Evolutionary conservation across 495 filamentous ascomycete genomes (phyloP).

Genomic region (Penicillium paradoxum): DNA sequence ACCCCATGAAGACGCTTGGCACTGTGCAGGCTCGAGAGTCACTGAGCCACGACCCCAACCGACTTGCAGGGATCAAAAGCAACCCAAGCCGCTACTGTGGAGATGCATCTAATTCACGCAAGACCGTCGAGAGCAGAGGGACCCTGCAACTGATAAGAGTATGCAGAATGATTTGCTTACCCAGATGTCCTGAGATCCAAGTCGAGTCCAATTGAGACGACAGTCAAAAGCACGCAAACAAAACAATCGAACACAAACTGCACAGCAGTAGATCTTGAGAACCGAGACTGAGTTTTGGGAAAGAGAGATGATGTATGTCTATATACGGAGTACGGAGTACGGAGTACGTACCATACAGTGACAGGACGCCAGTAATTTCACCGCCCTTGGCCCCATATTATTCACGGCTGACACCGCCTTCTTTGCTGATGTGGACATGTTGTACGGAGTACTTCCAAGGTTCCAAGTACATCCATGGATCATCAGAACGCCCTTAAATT

Average conservation of each 20-base stretch:
- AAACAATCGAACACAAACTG: conserved; percentile 8
- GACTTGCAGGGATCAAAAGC: not conserved
- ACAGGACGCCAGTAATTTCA: too few relatives aligned
- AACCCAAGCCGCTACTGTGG: not conserved
- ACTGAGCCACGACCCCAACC: not conserved
- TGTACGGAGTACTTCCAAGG: too few relatives aligned
- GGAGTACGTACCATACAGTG: too few relatives aligned
- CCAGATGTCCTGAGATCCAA: conserved; percentile 5
- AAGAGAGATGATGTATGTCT: conserved; percentile 40
- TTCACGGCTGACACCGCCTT: too few relatives aligned
- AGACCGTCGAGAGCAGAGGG: not conserved
- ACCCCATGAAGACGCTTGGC: not conserved
- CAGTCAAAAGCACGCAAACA: not conserved
- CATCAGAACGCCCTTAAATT: too few relatives aligned
- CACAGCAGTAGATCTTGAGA: conserved; percentile 21
- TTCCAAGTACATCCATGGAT: too few relatives aligned
- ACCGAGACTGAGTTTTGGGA: conserved; percentile 10
- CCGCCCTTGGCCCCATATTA: too few relatives aligned
- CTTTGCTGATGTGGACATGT: too few relatives aligned
- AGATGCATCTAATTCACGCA: conserved; percentile 2
- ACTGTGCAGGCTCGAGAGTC: not conserved
- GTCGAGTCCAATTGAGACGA: conserved; percentile 1
- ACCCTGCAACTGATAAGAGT: conserved; percentile 19
- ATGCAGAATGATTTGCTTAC: conserved; percentile 21
- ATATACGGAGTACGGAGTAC: too few relatives aligned